Percentiles rank a stretch among this genome's conserved stretches.
Evolutionary conservation across 2,329 filamentous ascomycete species (phyloP).

Genomic region (Blumeria graminis): DNA sequence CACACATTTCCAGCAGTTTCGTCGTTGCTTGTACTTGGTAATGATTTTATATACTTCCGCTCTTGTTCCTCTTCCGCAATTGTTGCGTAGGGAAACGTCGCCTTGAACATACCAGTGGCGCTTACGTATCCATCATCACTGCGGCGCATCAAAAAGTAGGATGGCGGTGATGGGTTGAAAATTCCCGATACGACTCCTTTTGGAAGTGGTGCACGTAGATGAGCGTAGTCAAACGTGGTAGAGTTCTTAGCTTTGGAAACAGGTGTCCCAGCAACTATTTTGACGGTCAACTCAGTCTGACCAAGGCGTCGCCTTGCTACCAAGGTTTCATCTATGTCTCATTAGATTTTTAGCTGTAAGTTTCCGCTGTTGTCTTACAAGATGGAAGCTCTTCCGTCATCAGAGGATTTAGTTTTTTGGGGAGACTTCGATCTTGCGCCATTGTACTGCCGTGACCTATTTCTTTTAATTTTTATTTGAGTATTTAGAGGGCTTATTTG

Average conservation of each 20-base stretch:
- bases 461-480: too few relatives aligned
- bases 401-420: slow-evolving; percentile 38
- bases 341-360: slow-evolving; percentile 6
- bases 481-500: too few relatives aligned
- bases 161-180: slow-evolving; percentile 63
- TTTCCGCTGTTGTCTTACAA: slow-evolving; percentile 25
- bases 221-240: slow-evolving; percentile 84
- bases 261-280: slow-evolving; percentile 46
- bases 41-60: slow-evolving; percentile 63
- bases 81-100: slow-evolving; percentile 59
- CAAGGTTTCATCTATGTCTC: slow-evolving; percentile 11
- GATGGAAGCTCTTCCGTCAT: slow-evolving; percentile 37
- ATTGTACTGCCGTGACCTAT: neutral
- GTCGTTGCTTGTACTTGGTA: slow-evolving; percentile 59
- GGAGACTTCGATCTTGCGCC: slow-evolving; percentile 20
- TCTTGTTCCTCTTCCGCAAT: slow-evolving; percentile 48
- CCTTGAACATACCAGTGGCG: slow-evolving; percentile 82
- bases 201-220: slow-evolving; percentile 75
- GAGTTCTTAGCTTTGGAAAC: slow-evolving; percentile 52
- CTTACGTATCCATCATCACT: slow-evolving; percentile 68
- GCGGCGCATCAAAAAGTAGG: slow-evolving; percentile 90
- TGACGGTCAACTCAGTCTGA: slow-evolving; percentile 72
- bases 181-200: slow-evolving; percentile 84
- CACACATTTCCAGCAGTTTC: slow-evolving; percentile 94
- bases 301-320: slow-evolving; percentile 69